A percentile compares a stretch with the other conserved stretches of the same genome.
Evolutionary conservation across 1,139 yeast genomes (phyloP).

Genomic region (Magnusiomyces tetraspermus): DNA sequence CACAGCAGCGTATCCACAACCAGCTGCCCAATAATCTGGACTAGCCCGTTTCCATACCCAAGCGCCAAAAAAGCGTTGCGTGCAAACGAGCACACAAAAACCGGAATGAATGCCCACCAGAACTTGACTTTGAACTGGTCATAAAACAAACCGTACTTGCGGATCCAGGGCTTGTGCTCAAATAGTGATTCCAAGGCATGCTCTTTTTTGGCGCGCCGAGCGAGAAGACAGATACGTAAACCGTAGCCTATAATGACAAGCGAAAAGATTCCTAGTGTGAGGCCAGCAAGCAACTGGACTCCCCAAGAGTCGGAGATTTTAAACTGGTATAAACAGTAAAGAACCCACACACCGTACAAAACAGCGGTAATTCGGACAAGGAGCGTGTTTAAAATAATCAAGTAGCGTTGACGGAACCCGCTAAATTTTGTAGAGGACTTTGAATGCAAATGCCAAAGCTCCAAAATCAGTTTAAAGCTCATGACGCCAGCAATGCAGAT

Average conservation of each 20-base stretch:
- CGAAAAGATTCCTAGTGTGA: slow-evolving; percentile 26
- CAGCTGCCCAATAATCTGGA: slow-evolving; percentile 30
- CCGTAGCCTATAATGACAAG: slow-evolving; percentile 22
- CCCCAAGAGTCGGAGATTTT: slow-evolving; percentile 28
- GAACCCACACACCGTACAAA: slow-evolving; percentile 30
- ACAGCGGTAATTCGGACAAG: slow-evolving; percentile 25
- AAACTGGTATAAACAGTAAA: slow-evolving; percentile 30
- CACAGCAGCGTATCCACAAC: slow-evolving; percentile 23
- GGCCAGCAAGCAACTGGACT: slow-evolving; percentile 26
- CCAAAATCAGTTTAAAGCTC: slow-evolving; percentile 22
- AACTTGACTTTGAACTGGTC: slow-evolving; percentile 27
- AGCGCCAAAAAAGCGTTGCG: slow-evolving; percentile 30
- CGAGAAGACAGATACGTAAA: slow-evolving; percentile 23
- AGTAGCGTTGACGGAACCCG: slow-evolving; percentile 23
- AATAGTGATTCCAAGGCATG: slow-evolving; percentile 25
- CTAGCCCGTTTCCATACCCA: slow-evolving; percentile 29
- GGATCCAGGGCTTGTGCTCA: slow-evolving; percentile 28
- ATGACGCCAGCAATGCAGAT: slow-evolving; percentile 21
- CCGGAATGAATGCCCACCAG: slow-evolving; percentile 31
- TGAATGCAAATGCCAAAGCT: slow-evolving; percentile 17
- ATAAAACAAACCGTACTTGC: slow-evolving; percentile 29
- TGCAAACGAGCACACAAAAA: slow-evolving; percentile 23
- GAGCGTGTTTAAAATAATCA: slow-evolving; percentile 20
- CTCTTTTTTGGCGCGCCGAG: slow-evolving; percentile 20
- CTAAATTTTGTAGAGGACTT: slow-evolving; percentile 18